phyloP scores from a whole-genome alignment of 306 rosid species.

The Prosopis cineraria region DNA sequence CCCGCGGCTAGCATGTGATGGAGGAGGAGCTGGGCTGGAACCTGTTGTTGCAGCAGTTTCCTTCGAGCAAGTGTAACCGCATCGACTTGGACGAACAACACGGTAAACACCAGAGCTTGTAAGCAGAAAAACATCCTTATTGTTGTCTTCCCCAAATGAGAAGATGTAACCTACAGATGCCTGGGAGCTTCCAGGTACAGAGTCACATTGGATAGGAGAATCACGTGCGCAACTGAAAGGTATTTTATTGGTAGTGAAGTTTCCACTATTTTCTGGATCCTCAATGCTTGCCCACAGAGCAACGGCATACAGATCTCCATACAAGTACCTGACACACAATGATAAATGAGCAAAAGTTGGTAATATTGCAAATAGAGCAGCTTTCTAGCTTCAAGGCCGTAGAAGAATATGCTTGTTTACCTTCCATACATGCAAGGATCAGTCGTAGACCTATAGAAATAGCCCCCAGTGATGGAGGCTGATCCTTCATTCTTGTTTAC shows the following conservation, averaged over 20 bases:
- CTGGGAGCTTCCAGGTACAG: conserved; percentile 56
- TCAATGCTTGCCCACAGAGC: conserved; percentile 78
- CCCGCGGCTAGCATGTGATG: conserved; percentile 34
- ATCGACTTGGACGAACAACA: conserved; percentile 78
- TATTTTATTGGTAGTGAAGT: conserved; percentile 54
- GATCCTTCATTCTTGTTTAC: conserved; percentile 78
- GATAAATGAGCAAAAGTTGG: conserved; percentile 14
- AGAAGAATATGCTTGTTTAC: conserved; percentile 38
- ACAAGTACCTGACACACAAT: conserved; percentile 64
- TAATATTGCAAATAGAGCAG: neutral
- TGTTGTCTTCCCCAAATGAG: conserved; percentile 85
- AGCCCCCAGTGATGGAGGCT: conserved; percentile 87
- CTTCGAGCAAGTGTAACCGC: conserved; percentile 50
- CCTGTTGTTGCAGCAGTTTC: conserved; percentile 55
- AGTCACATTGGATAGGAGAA: conserved; percentile 63
- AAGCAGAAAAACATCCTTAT: conserved; percentile 67
- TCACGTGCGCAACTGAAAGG: conserved; percentile 73
- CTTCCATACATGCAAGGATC: conserved; percentile 97
- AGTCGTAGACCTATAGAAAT: conserved; percentile 75
- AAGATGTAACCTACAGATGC: conserved; percentile 66
- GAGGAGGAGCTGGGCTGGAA: conserved; percentile 32
- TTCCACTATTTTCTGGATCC: conserved; percentile 77
- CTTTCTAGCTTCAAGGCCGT: neutral
- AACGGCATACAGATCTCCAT: conserved; percentile 75
- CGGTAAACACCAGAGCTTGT: conserved; percentile 77